Percentiles rank a stretch among this genome's conserved stretches.
Evolutionary conservation across 2,329 filamentous ascomycete species (phyloP).

Genomic region (Fusarium denticulatum): DNA sequence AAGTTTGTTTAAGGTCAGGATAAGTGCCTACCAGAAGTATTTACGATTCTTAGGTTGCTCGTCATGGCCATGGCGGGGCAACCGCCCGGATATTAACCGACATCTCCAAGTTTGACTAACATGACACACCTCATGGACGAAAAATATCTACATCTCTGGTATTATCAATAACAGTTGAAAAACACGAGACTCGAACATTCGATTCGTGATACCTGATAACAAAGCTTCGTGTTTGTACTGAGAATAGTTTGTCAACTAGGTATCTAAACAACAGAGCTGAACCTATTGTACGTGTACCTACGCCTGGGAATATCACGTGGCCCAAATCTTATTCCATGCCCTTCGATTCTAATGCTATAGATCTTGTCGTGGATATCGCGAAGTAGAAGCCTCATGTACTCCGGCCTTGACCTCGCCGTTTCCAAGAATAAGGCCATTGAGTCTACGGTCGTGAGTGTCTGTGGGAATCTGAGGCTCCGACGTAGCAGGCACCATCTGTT

Average conservation of each 20-base stretch:
- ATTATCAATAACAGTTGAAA: neutral
- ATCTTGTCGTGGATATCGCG: slow-evolving; percentile 27
- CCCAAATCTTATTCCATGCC: neutral
- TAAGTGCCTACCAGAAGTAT: slow-evolving; percentile 13
- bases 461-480: slow-evolving; percentile 75
- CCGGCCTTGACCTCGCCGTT: slow-evolving; percentile 66
- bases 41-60: neutral
- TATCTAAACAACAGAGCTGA: neutral
- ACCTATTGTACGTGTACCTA: neutral
- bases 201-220: neutral
- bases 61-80: slow-evolving; percentile 46
- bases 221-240: neutral
- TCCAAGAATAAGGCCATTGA: slow-evolving; percentile 81
- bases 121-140: neutral
- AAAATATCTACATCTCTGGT: neutral
- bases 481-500: slow-evolving; percentile 77
- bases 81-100: slow-evolving; percentile 26
- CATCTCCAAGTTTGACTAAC: neutral
- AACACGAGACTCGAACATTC: neutral
- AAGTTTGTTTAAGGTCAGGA: slow-evolving; percentile 39
- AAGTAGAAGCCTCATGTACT: slow-evolving; percentile 54
- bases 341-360: neutral
- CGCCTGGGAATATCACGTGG: neutral
- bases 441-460: slow-evolving; percentile 77
- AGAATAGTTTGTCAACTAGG: neutral